Evolutionary conservation across 371 early-diverging fungal genomes (phyloP), one percentile per base, ranked within the genome.

Genomic region (Apophysomyces sp.): DNA sequence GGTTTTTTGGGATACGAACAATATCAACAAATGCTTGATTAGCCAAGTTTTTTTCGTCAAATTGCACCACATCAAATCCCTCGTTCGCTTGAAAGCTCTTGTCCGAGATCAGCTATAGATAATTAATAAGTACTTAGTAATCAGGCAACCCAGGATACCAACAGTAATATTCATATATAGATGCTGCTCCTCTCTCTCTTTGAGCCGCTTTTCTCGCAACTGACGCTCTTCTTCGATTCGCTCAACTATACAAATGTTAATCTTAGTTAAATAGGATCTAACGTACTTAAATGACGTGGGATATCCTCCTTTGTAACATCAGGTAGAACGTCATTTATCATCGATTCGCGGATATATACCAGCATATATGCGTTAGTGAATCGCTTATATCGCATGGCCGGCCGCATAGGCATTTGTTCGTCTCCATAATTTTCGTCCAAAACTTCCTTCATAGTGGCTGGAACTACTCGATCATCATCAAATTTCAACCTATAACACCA

Each of bases 331-430:
- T 83, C 72, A 39, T 88, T 89, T 58, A 90, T 68, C 63, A 88
- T 82, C 15, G 81, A 68, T 73, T 94, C 90, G 39, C 94, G 90
- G 52, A 98, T 86, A 66, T 98, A 98, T 28, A 97, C 97, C 72
- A 97, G 77, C 96, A 98, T 97, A 80, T 98, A 97, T 0, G 98
- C 98, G 68, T 95, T 98, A 1, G 96, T 95, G 64, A 92, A 94
- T 8, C 93, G 88, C 66, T 89, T 92, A 54, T 73, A 61, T 12
- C 60, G 54, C 30, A 34, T 60, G 62, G 27, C 59, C 63, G 29
- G 67, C 57, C 60, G 52, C 36, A 11, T 63, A 62, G 16, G 65
- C 54, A 16, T 55, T 31, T 71, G 67, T 60, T 93, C 94, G 11
- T 94, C 94, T 28, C 99, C 99, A 75, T 85, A 98, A 71, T 95